Percentiles rank a stretch among this genome's conserved stretches.
Evolutionary conservation across 2,329 filamentous ascomycete species (phyloP).

Genomic region (Exophiala mesophila): DNA sequence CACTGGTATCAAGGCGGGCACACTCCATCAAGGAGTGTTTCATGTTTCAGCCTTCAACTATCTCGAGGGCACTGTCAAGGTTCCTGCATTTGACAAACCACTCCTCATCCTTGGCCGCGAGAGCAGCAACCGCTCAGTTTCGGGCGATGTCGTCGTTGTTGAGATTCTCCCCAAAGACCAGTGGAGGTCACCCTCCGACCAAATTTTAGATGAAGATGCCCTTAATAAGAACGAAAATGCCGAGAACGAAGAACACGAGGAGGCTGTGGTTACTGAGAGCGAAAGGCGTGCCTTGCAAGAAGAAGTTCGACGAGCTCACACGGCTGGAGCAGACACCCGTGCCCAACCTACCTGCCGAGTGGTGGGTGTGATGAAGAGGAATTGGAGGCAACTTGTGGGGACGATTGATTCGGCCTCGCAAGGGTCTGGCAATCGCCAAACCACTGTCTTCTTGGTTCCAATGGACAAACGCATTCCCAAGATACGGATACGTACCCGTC

Average conservation of each 20-base stretch:
- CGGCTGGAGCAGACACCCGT: constrained; percentile 66
- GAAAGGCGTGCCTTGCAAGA: constrained; percentile 85
- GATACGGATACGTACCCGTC: constrained; percentile 85
- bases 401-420: constrained; percentile 72
- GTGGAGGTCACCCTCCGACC: constrained; percentile 94
- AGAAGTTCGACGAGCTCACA: constrained; percentile 81
- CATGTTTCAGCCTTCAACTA: constrained; percentile 98
- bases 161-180: constrained; percentile 90
- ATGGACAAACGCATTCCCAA: constrained; percentile 99
- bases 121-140: constrained; percentile 90
- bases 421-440: constrained; percentile 78
- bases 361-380: constrained; percentile 87
- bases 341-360: constrained; percentile 88
- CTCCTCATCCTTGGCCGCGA: constrained; percentile 85
- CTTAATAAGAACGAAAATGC: constrained; percentile 92
- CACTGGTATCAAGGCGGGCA: constrained; percentile 83
- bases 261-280: constrained; percentile 77
- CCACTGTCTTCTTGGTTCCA: constrained; percentile 89
- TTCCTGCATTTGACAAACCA: constrained; percentile 82
- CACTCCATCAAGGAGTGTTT: constrained; percentile 90
- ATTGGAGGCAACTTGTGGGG: constrained; percentile 97
- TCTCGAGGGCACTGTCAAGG: constrained; percentile 84
- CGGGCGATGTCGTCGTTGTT: constrained; percentile 87
- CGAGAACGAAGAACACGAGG: constrained; percentile 69
- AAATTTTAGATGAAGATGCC: constrained; percentile 90